A percentile compares a stretch with the other conserved stretches of the same genome.
phyloP scores from a whole-genome alignment of 768 basidiomycete genomes.

The Asterophora parasitica region DNA sequence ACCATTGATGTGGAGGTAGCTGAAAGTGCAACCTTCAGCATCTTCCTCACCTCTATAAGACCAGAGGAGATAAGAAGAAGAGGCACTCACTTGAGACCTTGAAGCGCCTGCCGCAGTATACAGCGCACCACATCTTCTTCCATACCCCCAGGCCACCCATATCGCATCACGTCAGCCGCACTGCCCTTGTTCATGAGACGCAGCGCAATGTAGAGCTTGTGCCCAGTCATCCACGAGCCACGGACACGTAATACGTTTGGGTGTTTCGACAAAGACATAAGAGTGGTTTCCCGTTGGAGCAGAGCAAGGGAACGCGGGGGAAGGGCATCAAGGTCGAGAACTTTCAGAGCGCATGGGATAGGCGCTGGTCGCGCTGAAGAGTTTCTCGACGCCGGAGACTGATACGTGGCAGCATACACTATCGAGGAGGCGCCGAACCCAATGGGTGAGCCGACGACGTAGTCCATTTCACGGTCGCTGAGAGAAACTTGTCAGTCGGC shows the following conservation, averaged over 20 bases:
- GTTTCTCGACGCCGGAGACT: conserved; percentile 20
- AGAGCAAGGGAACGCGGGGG: conserved; percentile 66
- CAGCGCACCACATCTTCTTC: conserved; percentile 86
- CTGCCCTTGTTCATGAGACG: conserved; percentile 89
- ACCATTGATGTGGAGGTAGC: conserved; percentile 84
- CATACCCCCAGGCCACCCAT: conserved; percentile 85
- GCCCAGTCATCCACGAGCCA: conserved; percentile 83
- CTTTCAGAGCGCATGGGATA: conserved; percentile 78
- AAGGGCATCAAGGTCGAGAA: conserved; percentile 80
- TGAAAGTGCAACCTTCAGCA: conserved; percentile 21
- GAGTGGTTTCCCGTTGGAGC: conserved; percentile 78
- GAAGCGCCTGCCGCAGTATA: conserved; percentile 78
- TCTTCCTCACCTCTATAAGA: not conserved
- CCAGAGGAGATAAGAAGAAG: conserved; percentile 3
- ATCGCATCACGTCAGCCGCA: conserved; percentile 79
- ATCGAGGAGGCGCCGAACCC: conserved; percentile 92
- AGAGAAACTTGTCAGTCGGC: conserved; percentile 9
- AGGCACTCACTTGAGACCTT: conserved; percentile 73
- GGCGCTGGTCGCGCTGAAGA: conserved; percentile 22
- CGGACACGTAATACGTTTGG: conserved; percentile 92
- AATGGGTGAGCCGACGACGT: conserved; percentile 70
- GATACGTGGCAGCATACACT: conserved; percentile 76
- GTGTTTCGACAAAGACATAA: conserved; percentile 91
- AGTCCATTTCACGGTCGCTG: conserved; percentile 70
- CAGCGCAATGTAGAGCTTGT: conserved; percentile 80